These are phyloP conservation scores for Botrytis byssoidea DNA, from an alignment of 2,329 filamentous ascomycete species.

Conservation along the genomic window DNA sequence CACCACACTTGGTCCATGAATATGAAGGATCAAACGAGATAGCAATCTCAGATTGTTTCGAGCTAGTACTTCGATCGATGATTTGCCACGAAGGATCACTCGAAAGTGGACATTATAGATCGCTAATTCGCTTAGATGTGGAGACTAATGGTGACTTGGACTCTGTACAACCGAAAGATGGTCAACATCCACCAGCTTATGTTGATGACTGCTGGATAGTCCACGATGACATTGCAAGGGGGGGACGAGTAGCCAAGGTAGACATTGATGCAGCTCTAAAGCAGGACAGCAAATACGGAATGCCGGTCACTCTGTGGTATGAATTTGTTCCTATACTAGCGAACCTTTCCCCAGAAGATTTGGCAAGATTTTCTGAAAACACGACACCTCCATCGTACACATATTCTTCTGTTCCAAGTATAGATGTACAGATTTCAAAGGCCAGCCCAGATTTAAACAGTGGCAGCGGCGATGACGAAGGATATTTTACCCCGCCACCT, in stretches of 20 bases:
- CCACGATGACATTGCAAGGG: constrained; percentile 75
- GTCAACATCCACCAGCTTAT: constrained; percentile 59
- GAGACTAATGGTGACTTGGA: constrained; percentile 58
- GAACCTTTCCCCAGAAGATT: constrained; percentile 20
- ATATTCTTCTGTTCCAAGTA: constrained; percentile 40
- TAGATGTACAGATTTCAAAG: constrained; percentile 28
- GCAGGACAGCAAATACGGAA: constrained; percentile 60
- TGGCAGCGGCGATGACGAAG: neutral
- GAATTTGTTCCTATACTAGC: constrained; percentile 87
- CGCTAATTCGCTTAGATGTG: constrained; percentile 74
- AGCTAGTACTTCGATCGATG: constrained; percentile 84
- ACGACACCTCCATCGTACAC: constrained; percentile 55
- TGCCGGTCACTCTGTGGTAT: constrained; percentile 93
- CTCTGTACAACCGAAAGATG: constrained; percentile 47
- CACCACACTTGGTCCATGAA: constrained; percentile 88
- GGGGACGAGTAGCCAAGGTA: constrained; percentile 65
- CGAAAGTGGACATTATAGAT: constrained; percentile 87
- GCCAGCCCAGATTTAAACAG: constrained; percentile 10
- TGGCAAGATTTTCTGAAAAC: constrained; percentile 40
- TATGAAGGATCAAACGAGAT: constrained; percentile 61
- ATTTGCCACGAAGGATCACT: constrained; percentile 89
- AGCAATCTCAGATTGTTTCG: constrained; percentile 79
- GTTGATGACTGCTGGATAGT: constrained; percentile 79
- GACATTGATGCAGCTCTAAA: constrained; percentile 73
- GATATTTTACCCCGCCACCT: constrained; percentile 40